Conservation (phyloP, 345 rosid species). For the Dipteronia sinensis region DNA sequence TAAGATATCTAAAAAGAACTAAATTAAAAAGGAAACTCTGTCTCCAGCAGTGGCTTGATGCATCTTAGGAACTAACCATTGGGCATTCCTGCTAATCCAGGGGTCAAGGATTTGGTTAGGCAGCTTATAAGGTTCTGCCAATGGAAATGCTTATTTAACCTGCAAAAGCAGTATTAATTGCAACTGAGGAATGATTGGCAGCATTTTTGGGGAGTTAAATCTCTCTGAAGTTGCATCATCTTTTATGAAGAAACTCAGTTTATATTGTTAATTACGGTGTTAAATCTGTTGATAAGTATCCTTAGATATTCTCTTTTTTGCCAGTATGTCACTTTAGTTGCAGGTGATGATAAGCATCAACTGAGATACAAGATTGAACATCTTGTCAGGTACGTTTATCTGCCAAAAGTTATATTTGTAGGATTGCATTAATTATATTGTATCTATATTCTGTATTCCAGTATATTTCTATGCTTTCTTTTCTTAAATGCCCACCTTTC, state of each 20-base stretch:
- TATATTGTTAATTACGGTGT: neutral
- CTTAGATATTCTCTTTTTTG: neutral
- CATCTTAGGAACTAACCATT: slow-evolving; percentile 57
- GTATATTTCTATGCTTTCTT: too few relatives aligned
- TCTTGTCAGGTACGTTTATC: neutral
- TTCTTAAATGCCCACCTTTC: too few relatives aligned
- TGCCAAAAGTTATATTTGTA: too few relatives aligned
- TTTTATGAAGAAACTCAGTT: neutral
- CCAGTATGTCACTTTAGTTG: neutral
- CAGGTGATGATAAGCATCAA: slow-evolving; percentile 19
- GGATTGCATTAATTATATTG: too few relatives aligned
- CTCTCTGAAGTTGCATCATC: neutral
- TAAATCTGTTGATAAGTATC: neutral
- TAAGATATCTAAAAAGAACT: neutral
- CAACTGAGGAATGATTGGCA: neutral
- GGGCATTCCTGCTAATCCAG: slow-evolving; percentile 72
- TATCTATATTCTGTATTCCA: too few relatives aligned
- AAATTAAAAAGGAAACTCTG: neutral
- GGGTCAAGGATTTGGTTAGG: slow-evolving; percentile 62
- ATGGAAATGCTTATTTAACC: neutral
- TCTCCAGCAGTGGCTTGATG: neutral
- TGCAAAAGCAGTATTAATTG: neutral
- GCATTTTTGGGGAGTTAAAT: neutral
- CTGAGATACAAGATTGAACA: slow-evolving; percentile 13
- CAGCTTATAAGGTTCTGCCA: slow-evolving; percentile 37